Percentiles rank a stretch among this genome's conserved stretches.
Evolutionary conservation across 116 monocot genomes (phyloP).

Genomic region (Trichopus zeylanicus): DNA sequence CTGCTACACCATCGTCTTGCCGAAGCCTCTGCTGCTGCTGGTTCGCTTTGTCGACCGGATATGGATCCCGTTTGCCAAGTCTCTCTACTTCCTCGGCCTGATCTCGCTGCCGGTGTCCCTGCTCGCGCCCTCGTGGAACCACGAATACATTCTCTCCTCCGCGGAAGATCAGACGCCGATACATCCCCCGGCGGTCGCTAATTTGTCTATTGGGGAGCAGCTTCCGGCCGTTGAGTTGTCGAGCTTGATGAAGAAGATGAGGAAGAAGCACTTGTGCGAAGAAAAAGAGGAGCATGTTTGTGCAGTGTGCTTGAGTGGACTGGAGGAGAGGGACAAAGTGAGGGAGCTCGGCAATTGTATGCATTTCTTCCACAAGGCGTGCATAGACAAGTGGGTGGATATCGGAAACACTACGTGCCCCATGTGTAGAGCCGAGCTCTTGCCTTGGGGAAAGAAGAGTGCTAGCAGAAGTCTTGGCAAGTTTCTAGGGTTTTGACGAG

Average conservation of each 20-base stretch:
- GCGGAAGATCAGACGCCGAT: background rate
- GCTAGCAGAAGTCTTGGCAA: too few relatives aligned
- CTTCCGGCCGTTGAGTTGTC: constrained; percentile 1
- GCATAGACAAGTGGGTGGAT: constrained; percentile 8
- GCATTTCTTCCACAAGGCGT: constrained; percentile 3
- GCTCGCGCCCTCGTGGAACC: background rate
- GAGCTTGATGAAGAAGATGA: background rate
- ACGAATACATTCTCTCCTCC: background rate
- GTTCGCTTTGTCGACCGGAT: background rate
- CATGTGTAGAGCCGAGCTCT: background rate
- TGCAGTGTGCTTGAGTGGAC: constrained; percentile 3
- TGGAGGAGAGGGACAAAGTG: constrained; percentile 3
- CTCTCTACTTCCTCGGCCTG: constrained; percentile 2
- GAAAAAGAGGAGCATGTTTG: background rate
- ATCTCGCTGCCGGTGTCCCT: background rate
- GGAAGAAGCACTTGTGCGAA: background rate
- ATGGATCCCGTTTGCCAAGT: background rate
- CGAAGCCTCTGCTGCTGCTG: background rate
- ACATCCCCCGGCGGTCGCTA: background rate
- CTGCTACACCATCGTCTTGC: background rate
- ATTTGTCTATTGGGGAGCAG: background rate
- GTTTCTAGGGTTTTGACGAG: too few relatives aligned
- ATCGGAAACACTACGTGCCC: background rate
- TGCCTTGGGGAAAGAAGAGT: too few relatives aligned
- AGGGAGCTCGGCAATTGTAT: constrained; percentile 7